Base-by-base conservation (phyloP, 2,329 filamentous ascomycete species). In the Cryphonectria nitschkei region DNA sequence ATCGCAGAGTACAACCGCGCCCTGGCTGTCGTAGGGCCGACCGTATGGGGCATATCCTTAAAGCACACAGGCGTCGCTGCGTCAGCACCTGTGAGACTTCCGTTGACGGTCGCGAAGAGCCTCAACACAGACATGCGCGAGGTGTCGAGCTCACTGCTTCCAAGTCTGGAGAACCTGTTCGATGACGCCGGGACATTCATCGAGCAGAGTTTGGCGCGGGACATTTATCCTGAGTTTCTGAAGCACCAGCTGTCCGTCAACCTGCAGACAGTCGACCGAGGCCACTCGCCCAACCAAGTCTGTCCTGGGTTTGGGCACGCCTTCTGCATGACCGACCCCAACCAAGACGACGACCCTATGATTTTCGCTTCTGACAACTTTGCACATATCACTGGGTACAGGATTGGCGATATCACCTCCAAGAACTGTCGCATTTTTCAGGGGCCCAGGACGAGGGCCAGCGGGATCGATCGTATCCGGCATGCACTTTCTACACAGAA, bases 171-270 rank as follows among this genome's bases (percentile, higher is more conserved):
- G 41, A 56, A n/a, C 4, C n/a, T 72, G 0, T 70, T 72, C 19
- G 68, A 70, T 19, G 70, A 72, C n/a, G 68, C 68, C 0, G 61
- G 60, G 13, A 6, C 29, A 2, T 62, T 50, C 7, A 46, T 70
- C 11, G 68, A 72, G 19, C 61, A 61, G 26, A 67, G 65, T n/a
- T 50, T 72, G 7, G 41, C 68, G 4, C 68, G 67, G 19, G 68
- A 70, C 9, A 62, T 70, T 0, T 72, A 72, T 29, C 70, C 70
- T 0, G 70, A 72, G 8, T 72, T 72, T n/a, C 54, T 70, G 39
- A 72, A 72, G 14, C 60, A 65, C 2, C 70, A 72, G 22, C 46
- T 72, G 1, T 72, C 70, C 1, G 60, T 67, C 6, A 69, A 61
- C 34, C 52, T 72, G 16, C 70, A 70, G n/a, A 64, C 68, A 3